Evolutionary conservation across 2,329 filamentous ascomycete genomes (phyloP), one percentile per base, ranked within the genome.

Genomic region (Pseudocercospora eumusae): DNA sequence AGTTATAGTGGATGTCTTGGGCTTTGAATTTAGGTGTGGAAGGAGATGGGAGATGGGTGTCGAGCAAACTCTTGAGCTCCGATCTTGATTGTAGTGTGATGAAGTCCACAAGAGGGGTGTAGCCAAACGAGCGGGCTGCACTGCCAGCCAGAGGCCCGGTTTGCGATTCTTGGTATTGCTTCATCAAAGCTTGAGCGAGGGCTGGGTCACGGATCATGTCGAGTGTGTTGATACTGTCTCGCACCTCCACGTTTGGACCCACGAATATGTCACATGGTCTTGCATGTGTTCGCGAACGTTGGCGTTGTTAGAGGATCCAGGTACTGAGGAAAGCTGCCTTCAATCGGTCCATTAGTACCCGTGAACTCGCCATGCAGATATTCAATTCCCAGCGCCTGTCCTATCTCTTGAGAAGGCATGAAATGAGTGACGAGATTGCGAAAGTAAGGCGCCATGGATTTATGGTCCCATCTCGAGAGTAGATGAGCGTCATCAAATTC

Each of bases 401-500:
- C 15, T 3, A 64, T 47, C 8, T 57, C 36, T 20, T 54, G 15
- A 5, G 20, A 21, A 25, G 62, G 57, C 10, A 2, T 18, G 5
- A 45, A 21, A 18, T 53, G 40, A 13, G 45, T 64, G 18, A 61
- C 53, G 27, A 60, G 58, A 4, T 55, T 58, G 45, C 54, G 36
- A 15, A 49, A 66, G 31, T 64, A 61, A 13, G 54, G 58, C 9
- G 33, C 44, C 40, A 64, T 55, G 3, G 20, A 31, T 27, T 58
- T 20, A 18, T 47, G 57, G 57, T 75, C 75, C 74, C 81, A 84
- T 3, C 64, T 64, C 0, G 44, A 40, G 66, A 68, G 60, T 69
- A 69, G 49, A 70, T 66, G 11, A 69, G 44, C 25, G 74, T 74
- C 15, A 53, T 52, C 2, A 72, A 73, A 59, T 79, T 80, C 40